Evolutionary conservation across 805 yeast genomes (phyloP).

Genomic region (Metschnikowia baotianmanensis): DNA sequence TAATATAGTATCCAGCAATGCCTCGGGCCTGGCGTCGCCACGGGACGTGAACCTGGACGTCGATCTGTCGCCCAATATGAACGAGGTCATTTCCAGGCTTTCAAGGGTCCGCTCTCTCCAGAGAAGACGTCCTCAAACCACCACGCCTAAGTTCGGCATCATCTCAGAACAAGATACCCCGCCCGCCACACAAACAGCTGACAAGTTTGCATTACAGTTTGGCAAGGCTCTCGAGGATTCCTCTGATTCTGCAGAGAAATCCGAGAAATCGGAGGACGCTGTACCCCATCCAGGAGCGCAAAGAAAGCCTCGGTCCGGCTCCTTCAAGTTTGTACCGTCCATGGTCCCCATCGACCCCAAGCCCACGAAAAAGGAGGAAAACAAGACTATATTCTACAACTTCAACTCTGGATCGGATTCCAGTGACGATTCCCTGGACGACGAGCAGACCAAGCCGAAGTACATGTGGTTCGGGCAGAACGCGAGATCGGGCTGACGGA

Average conservation of each 20-base stretch:
- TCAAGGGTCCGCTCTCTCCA: conserved; percentile 20
- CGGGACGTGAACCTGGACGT: conserved; percentile 12
- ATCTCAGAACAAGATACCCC: conserved; percentile 19
- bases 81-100: conserved; percentile 18
- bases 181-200: conserved; percentile 15
- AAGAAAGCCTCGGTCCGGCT: conserved; percentile 22
- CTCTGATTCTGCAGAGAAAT: background rate
- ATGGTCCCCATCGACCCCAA: conserved; percentile 12
- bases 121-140: conserved; percentile 16
- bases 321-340: conserved; percentile 34
- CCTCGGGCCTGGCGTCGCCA: conserved; percentile 17
- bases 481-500: conserved; percentile 12
- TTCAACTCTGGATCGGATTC: conserved; percentile 21
- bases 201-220: conserved; percentile 22
- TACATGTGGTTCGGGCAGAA: conserved; percentile 43
- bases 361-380: conserved; percentile 12
- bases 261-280: background rate
- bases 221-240: conserved; percentile 5
- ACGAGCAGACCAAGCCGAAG: conserved; percentile 17
- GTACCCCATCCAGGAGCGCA: background rate
- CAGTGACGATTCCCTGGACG: conserved; percentile 14
- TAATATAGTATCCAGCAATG: conserved; percentile 5
- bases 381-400: conserved; percentile 32
- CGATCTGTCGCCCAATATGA: conserved; percentile 16
- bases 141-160: conserved; percentile 19